Percentiles rank a stretch among this genome's conserved stretches.
These are phyloP conservation scores for Tillandsia leiboldiana DNA, from an alignment of 176 grass and related monocot genomes.

Conservation along the genomic window DNA sequence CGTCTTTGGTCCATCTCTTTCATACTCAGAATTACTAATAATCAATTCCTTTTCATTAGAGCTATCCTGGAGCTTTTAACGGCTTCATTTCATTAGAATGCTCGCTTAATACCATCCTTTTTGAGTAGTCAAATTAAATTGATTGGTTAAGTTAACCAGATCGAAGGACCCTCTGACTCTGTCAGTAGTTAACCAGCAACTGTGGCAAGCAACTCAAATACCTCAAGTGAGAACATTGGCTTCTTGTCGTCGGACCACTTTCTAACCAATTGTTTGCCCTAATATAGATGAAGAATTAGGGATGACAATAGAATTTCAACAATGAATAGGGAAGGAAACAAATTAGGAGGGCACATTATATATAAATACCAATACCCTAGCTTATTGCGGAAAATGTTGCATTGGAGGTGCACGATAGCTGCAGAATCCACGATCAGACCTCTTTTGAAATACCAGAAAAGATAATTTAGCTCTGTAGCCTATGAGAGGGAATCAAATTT, in stretches of 20 bases:
- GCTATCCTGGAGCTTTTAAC: slow-evolving; percentile 66
- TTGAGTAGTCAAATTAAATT: neutral
- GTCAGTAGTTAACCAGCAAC: slow-evolving; percentile 82
- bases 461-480: no score
- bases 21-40: slow-evolving; percentile 30
- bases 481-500: no score
- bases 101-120: slow-evolving; percentile 56
- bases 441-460: slow-evolving; percentile 61
- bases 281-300: slow-evolving; percentile 24
- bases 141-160: neutral
- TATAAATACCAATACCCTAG: no score
- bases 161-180: slow-evolving; percentile 42
- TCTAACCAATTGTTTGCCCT: slow-evolving; percentile 78
- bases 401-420: slow-evolving; percentile 42
- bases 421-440: slow-evolving; percentile 38
- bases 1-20: slow-evolving; percentile 34
- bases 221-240: slow-evolving; percentile 30
- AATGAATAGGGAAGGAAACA: slow-evolving; percentile 2
- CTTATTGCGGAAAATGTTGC: no score
- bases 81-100: slow-evolving; percentile 37
- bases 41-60: slow-evolving; percentile 39
- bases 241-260: slow-evolving; percentile 35
- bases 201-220: slow-evolving; percentile 82
- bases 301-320: slow-evolving; percentile 2
- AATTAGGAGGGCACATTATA: slow-evolving; percentile 1